These are phyloP conservation scores for Puccinia sorghi DNA, from an alignment of 1,284 basidiomycete species.

Conservation along the genomic window DNA sequence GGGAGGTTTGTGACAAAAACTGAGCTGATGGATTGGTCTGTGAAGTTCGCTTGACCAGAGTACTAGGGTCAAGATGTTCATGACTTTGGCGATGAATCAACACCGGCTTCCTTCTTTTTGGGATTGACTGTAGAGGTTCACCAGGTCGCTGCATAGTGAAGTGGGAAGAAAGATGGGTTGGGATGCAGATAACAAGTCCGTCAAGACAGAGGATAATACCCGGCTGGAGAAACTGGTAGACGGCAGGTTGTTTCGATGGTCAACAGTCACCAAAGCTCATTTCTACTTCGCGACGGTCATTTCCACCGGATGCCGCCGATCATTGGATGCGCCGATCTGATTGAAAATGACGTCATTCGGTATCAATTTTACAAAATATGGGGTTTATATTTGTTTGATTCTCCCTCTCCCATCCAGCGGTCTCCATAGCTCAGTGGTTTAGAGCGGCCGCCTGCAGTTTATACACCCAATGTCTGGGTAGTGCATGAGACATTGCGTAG, in stretches of 20 bases:
- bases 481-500: too few species aligned
- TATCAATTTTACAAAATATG: too few species aligned
- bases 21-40: not conserved
- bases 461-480: too few species aligned
- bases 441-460: constrained; percentile 46
- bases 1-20: not conserved
- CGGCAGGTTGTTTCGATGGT: constrained; percentile 2
- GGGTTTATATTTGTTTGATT: too few species aligned
- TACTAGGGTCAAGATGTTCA: not conserved
- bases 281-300: too few species aligned
- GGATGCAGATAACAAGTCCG: not conserved
- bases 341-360: not conserved
- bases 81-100: constrained; percentile 23
- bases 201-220: not conserved
- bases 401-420: too few species aligned
- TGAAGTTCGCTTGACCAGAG: not conserved
- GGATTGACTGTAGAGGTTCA: constrained; percentile 21
- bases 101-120: constrained; percentile 41
- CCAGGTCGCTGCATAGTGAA: constrained; percentile 19
- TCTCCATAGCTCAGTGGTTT: constrained; percentile 50
- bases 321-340: not conserved
- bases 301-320: not conserved
- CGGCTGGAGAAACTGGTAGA: not conserved
- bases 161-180: not conserved
- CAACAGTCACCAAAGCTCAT: not conserved